These are phyloP conservation scores for Auxenochlorella protothecoides DNA, from an alignment of 139 green algal species.

Conservation along the genomic window DNA sequence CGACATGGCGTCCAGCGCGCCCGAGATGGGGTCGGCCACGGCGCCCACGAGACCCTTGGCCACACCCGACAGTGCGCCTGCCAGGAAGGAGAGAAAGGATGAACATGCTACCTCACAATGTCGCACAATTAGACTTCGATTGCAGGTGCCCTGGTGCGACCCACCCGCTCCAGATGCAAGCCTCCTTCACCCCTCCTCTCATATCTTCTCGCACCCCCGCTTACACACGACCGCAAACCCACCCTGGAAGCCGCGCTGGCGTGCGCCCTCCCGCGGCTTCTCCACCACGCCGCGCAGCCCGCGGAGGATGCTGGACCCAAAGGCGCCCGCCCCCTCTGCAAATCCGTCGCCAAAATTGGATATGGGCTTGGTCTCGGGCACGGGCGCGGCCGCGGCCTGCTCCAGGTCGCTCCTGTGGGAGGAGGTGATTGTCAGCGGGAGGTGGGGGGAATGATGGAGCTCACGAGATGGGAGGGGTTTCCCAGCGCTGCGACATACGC, in stretches of 20 bases:
- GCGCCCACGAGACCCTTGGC: constrained; percentile 68
- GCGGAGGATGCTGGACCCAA: constrained; percentile 54
- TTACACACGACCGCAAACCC: neutral
- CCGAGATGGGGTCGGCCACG: constrained; percentile 61
- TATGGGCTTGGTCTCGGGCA: constrained; percentile 4
- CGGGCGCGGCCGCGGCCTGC: too few relatives aligned
- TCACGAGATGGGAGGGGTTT: too few relatives aligned
- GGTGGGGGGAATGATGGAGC: too few relatives aligned
- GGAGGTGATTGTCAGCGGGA: too few relatives aligned
- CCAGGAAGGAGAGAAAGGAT: neutral
- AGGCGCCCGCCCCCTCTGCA: constrained; percentile 54
- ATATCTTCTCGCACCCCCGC: neutral
- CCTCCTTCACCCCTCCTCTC: too few relatives aligned
- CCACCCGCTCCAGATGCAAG: too few relatives aligned
- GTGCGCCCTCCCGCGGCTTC: constrained; percentile 72
- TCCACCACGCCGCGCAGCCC: constrained; percentile 70
- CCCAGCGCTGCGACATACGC: too few relatives aligned
- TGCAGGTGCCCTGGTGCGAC: too few relatives aligned
- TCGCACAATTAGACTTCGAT: too few relatives aligned
- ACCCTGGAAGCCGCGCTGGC: constrained; percentile 53
- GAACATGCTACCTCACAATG: neutral
- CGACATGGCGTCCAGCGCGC: constrained; percentile 51
- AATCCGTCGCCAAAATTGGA: constrained; percentile 55
- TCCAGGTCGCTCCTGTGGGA: too few relatives aligned
- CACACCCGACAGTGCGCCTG: constrained; percentile 42